phyloP scores from a whole-genome alignment of 164 flowering plant genomes.

The Vitis amurensis region DNA sequence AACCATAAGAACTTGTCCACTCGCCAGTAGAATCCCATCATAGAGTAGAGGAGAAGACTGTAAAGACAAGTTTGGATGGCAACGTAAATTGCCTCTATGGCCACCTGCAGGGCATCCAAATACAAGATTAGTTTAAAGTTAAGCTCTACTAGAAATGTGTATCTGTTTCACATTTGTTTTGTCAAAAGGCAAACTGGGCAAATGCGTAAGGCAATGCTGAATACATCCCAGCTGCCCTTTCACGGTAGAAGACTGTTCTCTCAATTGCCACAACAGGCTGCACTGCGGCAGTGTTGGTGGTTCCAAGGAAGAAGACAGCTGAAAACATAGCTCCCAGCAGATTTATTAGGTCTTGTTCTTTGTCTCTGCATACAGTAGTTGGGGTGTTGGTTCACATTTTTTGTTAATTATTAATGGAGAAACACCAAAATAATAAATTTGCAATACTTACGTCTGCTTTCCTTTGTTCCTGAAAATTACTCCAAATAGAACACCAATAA shows the following conservation, averaged over 20 bases:
- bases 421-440: neutral
- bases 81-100: slow-evolving; percentile 37
- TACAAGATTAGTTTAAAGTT: neutral
- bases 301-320: slow-evolving; percentile 46
- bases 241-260: slow-evolving; percentile 55
- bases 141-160: neutral
- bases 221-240: slow-evolving; percentile 52
- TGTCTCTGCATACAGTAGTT: slow-evolving; percentile 21
- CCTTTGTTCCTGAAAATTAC: slow-evolving; percentile 33
- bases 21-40: slow-evolving; percentile 45
- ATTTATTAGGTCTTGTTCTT: slow-evolving; percentile 39
- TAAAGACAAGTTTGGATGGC: slow-evolving; percentile 36
- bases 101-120: slow-evolving; percentile 26
- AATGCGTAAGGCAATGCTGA: slow-evolving; percentile 44
- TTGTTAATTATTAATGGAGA: neutral
- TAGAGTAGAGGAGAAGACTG: slow-evolving; percentile 31
- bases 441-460: slow-evolving; percentile 18
- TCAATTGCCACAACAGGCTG: slow-evolving; percentile 37
- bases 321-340: slow-evolving; percentile 45
- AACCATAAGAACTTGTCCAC: slow-evolving; percentile 38
- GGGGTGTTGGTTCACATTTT: neutral
- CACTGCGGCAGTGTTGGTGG: slow-evolving; percentile 34
- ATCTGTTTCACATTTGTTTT: neutral
- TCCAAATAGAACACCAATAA: slow-evolving; percentile 28
- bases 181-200: slow-evolving; percentile 37